Evolutionary conservation across 768 basidiomycete species (phyloP).

Genomic region (Rhizopogon roseolus): DNA sequence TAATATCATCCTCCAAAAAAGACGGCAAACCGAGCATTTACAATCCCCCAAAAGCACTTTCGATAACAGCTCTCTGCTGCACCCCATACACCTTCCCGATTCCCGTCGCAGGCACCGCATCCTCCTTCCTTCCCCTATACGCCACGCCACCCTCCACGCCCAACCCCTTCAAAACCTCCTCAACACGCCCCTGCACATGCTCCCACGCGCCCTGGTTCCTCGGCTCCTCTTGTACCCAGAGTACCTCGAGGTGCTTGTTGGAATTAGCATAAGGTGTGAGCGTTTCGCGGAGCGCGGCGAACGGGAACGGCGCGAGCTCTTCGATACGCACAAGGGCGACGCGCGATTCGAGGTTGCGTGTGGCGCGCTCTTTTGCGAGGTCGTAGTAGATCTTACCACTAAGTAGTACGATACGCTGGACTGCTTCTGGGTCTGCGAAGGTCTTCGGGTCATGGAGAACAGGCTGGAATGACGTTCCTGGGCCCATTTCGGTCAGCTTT

Average conservation of each 20-base stretch:
- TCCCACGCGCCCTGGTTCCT: constrained; percentile 80
- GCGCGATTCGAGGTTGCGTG: constrained; percentile 36
- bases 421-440: constrained; percentile 25
- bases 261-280: constrained; percentile 42
- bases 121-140: constrained; percentile 68
- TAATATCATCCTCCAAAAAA: too few species aligned
- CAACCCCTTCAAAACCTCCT: constrained; percentile 40
- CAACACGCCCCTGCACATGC: constrained; percentile 59
- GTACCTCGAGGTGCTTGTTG: constrained; percentile 29
- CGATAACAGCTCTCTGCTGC: constrained; percentile 62
- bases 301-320: constrained; percentile 88
- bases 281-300: constrained; percentile 40
- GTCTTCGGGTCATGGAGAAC: constrained; percentile 49
- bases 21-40: constrained; percentile 13
- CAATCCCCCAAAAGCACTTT: constrained; percentile 49
- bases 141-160: constrained; percentile 30
- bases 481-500: constrained; percentile 51
- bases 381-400: constrained; percentile 90
- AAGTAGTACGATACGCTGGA: constrained; percentile 66
- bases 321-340: constrained; percentile 78
- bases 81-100: constrained; percentile 60
- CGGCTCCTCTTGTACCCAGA: constrained; percentile 87
- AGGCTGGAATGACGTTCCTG: constrained; percentile 60
- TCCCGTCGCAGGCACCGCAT: constrained; percentile 74
- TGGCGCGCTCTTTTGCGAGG: constrained; percentile 63